These are phyloP conservation scores for Cyclaneusma minus DNA, from an alignment of 2,329 filamentous ascomycete species.

Conservation along the genomic window DNA sequence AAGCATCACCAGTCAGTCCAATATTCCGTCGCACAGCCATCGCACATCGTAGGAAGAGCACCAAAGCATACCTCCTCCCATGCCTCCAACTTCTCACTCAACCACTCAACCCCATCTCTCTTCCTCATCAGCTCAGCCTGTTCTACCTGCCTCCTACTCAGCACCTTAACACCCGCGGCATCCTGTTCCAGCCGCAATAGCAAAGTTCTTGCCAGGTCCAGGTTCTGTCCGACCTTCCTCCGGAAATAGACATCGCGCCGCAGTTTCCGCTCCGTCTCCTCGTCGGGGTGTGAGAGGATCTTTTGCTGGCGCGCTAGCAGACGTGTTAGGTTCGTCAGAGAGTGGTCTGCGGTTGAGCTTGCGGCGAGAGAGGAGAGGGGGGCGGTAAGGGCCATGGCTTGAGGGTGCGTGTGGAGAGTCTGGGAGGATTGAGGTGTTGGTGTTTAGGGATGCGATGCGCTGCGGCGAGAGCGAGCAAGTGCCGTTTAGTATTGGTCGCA, in stretches of 20 bases:
- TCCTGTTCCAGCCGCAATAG: conserved; percentile 60
- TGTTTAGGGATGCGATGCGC: no score
- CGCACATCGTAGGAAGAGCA: not conserved
- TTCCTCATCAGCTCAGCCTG: conserved; percentile 50
- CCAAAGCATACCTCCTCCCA: conserved; percentile 38
- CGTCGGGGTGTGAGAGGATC: conserved; percentile 44
- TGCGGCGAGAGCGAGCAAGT: no score
- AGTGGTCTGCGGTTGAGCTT: no score
- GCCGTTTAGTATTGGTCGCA: no score
- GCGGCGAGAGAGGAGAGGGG: no score
- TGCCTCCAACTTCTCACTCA: conserved; percentile 52
- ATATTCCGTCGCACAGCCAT: not conserved
- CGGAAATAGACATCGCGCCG: conserved; percentile 51
- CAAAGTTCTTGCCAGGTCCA: conserved; percentile 54
- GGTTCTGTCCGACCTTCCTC: conserved; percentile 45
- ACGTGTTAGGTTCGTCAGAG: conserved; percentile 47
- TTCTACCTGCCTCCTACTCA: conserved; percentile 39
- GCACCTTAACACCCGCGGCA: conserved; percentile 40
- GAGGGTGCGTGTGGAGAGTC: no score
- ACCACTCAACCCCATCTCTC: conserved; percentile 47
- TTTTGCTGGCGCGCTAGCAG: conserved; percentile 51
- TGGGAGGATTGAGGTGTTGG: no score
- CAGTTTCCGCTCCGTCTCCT: conserved; percentile 40
- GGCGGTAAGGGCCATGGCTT: no score
- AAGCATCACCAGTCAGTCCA: not conserved